Evolutionary conservation across 2,329 filamentous ascomycete species (phyloP), one percentile per base, ranked within the genome.

Genomic region (Penicillium sp.): DNA sequence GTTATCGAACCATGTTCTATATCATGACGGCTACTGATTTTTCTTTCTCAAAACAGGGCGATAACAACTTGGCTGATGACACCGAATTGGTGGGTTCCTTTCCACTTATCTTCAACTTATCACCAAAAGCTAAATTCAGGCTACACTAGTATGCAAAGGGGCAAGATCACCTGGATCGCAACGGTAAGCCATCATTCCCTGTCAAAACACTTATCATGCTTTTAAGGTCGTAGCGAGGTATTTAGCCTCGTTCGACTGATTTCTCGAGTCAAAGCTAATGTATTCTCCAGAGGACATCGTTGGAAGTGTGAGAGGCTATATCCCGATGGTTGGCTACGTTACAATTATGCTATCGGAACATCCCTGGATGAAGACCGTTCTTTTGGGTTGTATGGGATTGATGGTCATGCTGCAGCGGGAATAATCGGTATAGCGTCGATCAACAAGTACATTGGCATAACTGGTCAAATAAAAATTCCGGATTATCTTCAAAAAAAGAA

Each of bases 341-440:
- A 99, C 95, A 1, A 99, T 99, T 67, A 81, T 98, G 75, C 81
- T 99, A 61, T 95, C 90, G 61, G 95, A 99, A 75, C 88, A 99
- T 73, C 95, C 95, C 6, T 98, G 93, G 93, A 75, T 98, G 67
- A 99, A 99, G 84, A 96, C 91, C 44, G 93, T 88, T 26, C 90
- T 98, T 87, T 76, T 99, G 69, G 93, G 91, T 1, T 84, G 97
- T 50, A 99, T 99, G 95, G 95, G 93, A 1, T 74, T 97, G 68
- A 87, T 96, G 78, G 95, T 97, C 26, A 88, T 99, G 48, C 74
- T 99, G 67, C 95, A 99, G 75, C 81, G 93, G 70, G 95, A 99
- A 80, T 97, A 79, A 69, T 57, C 55, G 49, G 31, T 54, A 47
- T 24, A 10, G 4, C 19, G 35, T 44, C 11, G n/a, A 49, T 24